Conservation (phyloP, 768 basidiomycete genomes). For the Gloeostereum incarnatum region DNA sequence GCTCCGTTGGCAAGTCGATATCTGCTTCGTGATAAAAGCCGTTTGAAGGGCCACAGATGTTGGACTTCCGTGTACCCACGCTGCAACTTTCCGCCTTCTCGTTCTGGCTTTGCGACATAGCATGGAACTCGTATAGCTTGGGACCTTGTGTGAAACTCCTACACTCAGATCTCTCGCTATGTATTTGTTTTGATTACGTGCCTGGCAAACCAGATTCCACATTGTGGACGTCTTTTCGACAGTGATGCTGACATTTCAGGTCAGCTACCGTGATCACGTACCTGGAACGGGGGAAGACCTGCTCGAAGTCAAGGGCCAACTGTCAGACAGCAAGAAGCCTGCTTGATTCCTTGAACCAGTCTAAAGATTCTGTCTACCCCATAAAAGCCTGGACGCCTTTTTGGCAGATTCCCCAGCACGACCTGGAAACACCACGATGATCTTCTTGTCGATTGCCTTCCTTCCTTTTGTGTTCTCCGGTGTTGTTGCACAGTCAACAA, state of each 20-base stretch:
- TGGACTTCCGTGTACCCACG: no score
- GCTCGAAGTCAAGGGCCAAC: not conserved
- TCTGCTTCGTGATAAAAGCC: no score
- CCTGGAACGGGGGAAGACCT: not conserved
- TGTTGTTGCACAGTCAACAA: slow-evolving; percentile 14
- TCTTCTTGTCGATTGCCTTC: slow-evolving; percentile 11
- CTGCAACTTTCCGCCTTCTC: no score
- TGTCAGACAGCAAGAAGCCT: not conserved
- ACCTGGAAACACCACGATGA: slow-evolving; percentile 9
- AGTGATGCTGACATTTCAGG: not conserved
- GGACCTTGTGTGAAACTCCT: not conserved
- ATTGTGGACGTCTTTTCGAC: no score
- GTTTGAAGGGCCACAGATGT: no score
- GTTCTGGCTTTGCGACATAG: no score
- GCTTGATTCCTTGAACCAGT: slow-evolving; percentile 6
- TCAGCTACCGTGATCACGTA: no score
- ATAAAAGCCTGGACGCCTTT: slow-evolving; percentile 31
- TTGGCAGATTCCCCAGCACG: slow-evolving; percentile 34
- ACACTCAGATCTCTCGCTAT: not conserved
- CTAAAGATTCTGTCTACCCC: slow-evolving; percentile 8
- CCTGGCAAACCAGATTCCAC: no score
- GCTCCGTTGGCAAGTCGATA: no score
- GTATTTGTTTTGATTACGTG: slow-evolving; percentile 1
- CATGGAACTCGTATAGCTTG: not conserved
- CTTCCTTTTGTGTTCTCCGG: slow-evolving; percentile 8